These are phyloP conservation scores for Carpinus viminea DNA, from an alignment of 306 rosid species.

Conservation along the genomic window DNA sequence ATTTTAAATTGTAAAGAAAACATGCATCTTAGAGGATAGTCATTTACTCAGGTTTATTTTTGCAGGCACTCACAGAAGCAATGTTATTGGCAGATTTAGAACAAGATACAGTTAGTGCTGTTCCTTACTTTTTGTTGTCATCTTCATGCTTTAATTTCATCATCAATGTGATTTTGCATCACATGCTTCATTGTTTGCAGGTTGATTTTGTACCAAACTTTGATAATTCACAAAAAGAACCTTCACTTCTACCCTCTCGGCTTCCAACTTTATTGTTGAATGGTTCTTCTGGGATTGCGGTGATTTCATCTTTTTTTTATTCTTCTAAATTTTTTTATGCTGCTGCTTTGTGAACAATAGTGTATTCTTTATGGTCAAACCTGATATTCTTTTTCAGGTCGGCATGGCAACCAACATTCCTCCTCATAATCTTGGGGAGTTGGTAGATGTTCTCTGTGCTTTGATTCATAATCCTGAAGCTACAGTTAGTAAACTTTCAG, in stretches of 20 bases:
- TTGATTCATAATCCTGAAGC: slow-evolving; percentile 95
- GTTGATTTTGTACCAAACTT: slow-evolving; percentile 92
- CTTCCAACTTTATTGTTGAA: slow-evolving; percentile 87
- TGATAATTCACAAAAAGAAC: slow-evolving; percentile 94
- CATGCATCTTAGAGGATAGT: slow-evolving; percentile 14
- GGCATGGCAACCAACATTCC: slow-evolving; percentile 99
- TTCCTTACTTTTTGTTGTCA: slow-evolving; percentile 27
- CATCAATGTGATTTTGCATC: slow-evolving; percentile 9
- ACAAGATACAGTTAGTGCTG: slow-evolving; percentile 69
- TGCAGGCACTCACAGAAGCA: slow-evolving; percentile 89
- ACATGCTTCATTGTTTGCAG: slow-evolving; percentile 45
- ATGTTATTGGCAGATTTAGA: slow-evolving; percentile 82
- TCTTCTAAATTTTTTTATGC: slow-evolving; percentile 17
- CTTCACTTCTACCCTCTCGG: slow-evolving; percentile 89
- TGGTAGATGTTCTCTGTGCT: slow-evolving; percentile 84
- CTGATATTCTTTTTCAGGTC: slow-evolving; percentile 54
- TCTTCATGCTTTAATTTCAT: slow-evolving; percentile 18
- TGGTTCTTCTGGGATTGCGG: slow-evolving; percentile 99
- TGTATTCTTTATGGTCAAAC: slow-evolving; percentile 22
- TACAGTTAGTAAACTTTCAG: slow-evolving; percentile 55
- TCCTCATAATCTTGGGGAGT: slow-evolving; percentile 96
- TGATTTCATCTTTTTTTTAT: slow-evolving; percentile 34
- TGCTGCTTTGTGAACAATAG: slow-evolving; percentile 20
- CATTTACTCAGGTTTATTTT: slow-evolving; percentile 33
- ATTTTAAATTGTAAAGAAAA: background rate